Base-by-base conservation (phyloP, 257 asterid species). In the Ocimum tenuiflorum region DNA sequence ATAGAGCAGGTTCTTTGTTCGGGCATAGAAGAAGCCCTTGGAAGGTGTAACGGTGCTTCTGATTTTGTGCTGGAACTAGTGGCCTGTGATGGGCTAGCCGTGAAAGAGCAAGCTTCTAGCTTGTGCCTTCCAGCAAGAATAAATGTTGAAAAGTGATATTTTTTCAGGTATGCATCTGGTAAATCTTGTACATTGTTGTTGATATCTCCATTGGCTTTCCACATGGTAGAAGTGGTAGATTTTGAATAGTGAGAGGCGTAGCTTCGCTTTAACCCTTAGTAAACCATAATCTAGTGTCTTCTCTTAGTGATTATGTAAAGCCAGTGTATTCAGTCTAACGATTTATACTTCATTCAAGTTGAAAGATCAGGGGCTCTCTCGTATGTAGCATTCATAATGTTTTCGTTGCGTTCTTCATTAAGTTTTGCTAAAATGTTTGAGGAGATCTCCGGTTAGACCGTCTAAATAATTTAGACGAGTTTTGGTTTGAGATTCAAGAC, bases 111-210 rank as follows among this genome's bases (percentile, higher is more conserved):
- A 70, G 80, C 87, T 60, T 68, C 75, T 57, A 85, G 88, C 69
- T 60, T 83, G 61, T 81, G 83, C 77, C 92, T 92, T 68, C 99
- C 99, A 1, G 77, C 76, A 10, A 82, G 79, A 78, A 74, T 91
- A 59, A 67, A 52, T 7, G 58, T 82, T 13, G 38, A n/a, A n/a
- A 66, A 48, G 65, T 83, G 79, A 85, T 71, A 24, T 60, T 49
- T 53, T 73, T 35, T 69, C 70, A 64, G 83, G 81, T 79, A 68
- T 66, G 73, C 46, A 7, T 61, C 42, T 70, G n/a, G 55, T 33
- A 47, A 50, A 12, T 36, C 14, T 17, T 50, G 70, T 70, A 56
- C 53, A 49, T 47, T 57, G 36, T 60, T 53, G 68, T 60, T 41
- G 24, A 45, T 64, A 64, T 27, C n/a, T n/a, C n/a, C n/a, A n/a